phyloP scores from a whole-genome alignment of 163 green algal genomes.

The Coccomyxa subellipsoidea region DNA sequence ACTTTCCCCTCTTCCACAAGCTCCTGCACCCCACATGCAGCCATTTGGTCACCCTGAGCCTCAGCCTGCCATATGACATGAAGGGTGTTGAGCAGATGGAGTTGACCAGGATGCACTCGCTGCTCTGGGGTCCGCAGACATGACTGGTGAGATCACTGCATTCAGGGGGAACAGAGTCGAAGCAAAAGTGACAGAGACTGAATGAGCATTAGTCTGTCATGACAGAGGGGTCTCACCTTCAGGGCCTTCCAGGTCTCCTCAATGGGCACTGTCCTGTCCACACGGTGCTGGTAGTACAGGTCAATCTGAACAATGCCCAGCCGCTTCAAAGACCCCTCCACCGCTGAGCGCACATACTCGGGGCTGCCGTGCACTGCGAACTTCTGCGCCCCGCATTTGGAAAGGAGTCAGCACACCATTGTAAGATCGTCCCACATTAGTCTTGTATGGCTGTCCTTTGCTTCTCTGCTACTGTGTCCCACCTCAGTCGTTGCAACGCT shows the following conservation, averaged over 20 bases:
- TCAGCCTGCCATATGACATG: neutral
- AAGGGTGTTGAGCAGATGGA: neutral
- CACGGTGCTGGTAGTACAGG: slow-evolving; percentile 60
- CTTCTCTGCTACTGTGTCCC: too few species aligned
- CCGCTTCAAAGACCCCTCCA: slow-evolving; percentile 37
- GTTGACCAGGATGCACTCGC: too few species aligned
- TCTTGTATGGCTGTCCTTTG: too few species aligned
- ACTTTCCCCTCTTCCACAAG: slow-evolving; percentile 66
- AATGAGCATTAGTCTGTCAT: too few species aligned
- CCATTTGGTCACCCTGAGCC: neutral
- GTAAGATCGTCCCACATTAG: too few species aligned
- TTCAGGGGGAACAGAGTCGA: too few species aligned
- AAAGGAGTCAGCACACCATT: too few species aligned
- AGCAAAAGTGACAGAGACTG: too few species aligned
- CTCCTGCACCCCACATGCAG: slow-evolving; percentile 11
- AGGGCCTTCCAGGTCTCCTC: slow-evolving; percentile 47
- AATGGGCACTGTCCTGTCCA: slow-evolving; percentile 47
- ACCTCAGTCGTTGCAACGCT: too few species aligned
- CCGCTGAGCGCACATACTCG: slow-evolving; percentile 37
- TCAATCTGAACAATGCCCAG: slow-evolving; percentile 43
- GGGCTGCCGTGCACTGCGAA: slow-evolving; percentile 30
- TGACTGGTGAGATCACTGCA: too few species aligned
- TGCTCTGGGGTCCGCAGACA: too few species aligned
- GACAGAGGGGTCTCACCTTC: too few species aligned
- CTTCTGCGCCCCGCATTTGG: neutral